Evolutionary conservation across 345 rosid genomes (phyloP), one percentile per base, ranked within the genome.

Genomic region (Bruguiera gymnorhiza): DNA sequence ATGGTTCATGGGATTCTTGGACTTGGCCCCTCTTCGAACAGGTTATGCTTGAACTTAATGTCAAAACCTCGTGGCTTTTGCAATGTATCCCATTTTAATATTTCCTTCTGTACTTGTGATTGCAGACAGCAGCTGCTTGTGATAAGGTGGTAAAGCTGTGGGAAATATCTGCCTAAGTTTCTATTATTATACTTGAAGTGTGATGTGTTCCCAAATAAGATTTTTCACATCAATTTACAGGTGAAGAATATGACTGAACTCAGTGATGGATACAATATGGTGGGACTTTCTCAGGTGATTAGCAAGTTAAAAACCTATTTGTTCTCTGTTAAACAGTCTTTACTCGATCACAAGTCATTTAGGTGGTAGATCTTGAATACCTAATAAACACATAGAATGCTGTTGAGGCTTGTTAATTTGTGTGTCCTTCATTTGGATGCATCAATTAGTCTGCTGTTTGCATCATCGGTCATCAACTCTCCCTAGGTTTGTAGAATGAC

Each of bases 1-100:
- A 90, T 46, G 98, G 97, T 62, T 37, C 86, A 8, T 93, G 92
- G 98, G 96, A 93, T 80, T 93, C 98, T 26, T 93, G 98, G 96
- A 82, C 87, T 11, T 81, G 90, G 86, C 97, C 98, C 15, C 94
- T 93, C 26, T 57, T 64, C 5, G 86, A 90, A 53, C 97, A 93
- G 89, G 97, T 90, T 48, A 83, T 19, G 34, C 32, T 57, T 36
- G 43, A 57, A 74, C 56, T 39, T 62, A 69, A 60, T 19, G 27
- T 46, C 76, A 19, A 68, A 11, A 29, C 63, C 34, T 56, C 39
- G 60, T 30, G 3, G 63, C 71, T 53, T 70, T 60, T 24, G 31
- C 53, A 51, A 32, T 61, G 43, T 48, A 4, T 67, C 60, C 32
- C 63, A 43, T 23, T 54, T 63, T 58, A 52, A 68, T 3, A 26